phyloP scores from a whole-genome alignment of 1,139 yeast species.

The Pichia cactophila region DNA sequence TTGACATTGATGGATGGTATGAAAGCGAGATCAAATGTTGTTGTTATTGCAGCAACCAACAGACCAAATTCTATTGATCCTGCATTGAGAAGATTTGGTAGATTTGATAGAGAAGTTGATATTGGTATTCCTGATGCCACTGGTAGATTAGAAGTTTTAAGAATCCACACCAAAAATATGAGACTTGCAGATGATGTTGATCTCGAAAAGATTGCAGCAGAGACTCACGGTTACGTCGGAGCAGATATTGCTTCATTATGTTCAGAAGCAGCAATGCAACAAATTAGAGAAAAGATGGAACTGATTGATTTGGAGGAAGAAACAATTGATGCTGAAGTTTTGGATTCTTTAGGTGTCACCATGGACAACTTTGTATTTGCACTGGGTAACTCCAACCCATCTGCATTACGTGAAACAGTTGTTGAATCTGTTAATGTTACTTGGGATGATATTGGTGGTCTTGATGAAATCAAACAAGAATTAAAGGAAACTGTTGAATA shows the following conservation, averaged over 20 bases:
- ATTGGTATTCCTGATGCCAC: slow-evolving; percentile 99
- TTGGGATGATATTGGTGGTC: slow-evolving; percentile 97
- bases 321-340: slow-evolving; percentile 93
- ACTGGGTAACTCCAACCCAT: slow-evolving; percentile 95
- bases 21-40: slow-evolving; percentile 97
- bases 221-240: slow-evolving; percentile 98
- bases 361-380: slow-evolving; percentile 99
- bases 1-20: slow-evolving; percentile 98
- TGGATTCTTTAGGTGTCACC: slow-evolving; percentile 94
- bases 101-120: slow-evolving; percentile 98
- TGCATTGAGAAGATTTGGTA: slow-evolving; percentile 95
- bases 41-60: slow-evolving; percentile 92
- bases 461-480: slow-evolving; percentile 91
- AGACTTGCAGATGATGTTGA: slow-evolving; percentile 92
- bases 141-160: slow-evolving; percentile 92
- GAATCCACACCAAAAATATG: slow-evolving; percentile 95
- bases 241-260: slow-evolving; percentile 90
- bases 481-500: slow-evolving; percentile 98
- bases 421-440: slow-evolving; percentile 97
- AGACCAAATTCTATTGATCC: slow-evolving; percentile 98
- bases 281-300: slow-evolving; percentile 99
- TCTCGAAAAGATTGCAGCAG: slow-evolving; percentile 81
- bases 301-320: slow-evolving; percentile 95
- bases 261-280: slow-evolving; percentile 98
- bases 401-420: slow-evolving; percentile 98